A percentile compares a stretch with the other conserved stretches of the same genome.
Evolutionary conservation across 305 asterid species (phyloP).

Genomic region (Solanum hybrid): DNA sequence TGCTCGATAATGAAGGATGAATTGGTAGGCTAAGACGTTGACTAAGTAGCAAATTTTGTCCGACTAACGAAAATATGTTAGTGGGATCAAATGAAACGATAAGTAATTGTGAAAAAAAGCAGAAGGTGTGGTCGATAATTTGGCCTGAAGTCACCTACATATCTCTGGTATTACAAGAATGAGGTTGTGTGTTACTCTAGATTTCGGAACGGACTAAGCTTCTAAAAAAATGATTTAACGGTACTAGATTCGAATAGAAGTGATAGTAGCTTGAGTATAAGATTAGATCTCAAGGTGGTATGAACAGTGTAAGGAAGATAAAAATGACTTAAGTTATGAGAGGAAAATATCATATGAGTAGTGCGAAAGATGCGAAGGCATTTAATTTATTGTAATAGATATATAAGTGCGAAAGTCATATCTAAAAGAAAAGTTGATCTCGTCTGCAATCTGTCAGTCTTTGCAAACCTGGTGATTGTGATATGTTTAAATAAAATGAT

Average conservation of each 20-base stretch:
- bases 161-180: background rate
- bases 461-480: background rate
- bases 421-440: background rate
- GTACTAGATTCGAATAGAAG: background rate
- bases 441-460: background rate
- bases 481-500: too few species aligned
- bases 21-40: too few species aligned
- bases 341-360: background rate
- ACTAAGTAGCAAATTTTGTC: too few species aligned
- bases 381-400: too few species aligned
- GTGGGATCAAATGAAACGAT: too few species aligned
- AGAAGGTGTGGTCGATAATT: too few species aligned
- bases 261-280: background rate
- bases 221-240: background rate
- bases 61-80: too few species aligned
- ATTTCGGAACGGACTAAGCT: background rate
- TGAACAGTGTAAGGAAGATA: background rate
- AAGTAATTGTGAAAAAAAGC: too few species aligned
- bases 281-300: background rate
- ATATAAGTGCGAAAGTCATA: background rate
- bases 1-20: too few species aligned
- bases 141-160: background rate
- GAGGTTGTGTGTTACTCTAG: background rate
- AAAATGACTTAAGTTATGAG: background rate
- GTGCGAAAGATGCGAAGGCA: background rate